Base-by-base conservation (phyloP, 73 alveolate species). In the Stentor coeruleus region DNA sequence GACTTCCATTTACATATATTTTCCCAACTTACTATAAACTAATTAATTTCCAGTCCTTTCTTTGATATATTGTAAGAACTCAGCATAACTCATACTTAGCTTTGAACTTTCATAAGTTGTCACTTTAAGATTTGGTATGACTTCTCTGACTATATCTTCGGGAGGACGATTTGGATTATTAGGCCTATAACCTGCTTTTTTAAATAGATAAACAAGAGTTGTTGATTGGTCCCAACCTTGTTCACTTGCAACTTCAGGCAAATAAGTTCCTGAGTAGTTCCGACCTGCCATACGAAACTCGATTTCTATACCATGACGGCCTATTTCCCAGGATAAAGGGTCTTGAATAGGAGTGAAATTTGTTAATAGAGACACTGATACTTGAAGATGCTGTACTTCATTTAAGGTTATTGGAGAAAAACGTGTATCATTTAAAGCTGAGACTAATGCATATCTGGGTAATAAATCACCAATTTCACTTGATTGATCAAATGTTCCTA, bases 201-300 rank as follows among this genome's bases (percentile, higher is more conserved):
- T 20, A 66, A 66, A 66, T 26, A 66, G 37, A 1, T 66, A 20
- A 2, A 2, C 79, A 20, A 66, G n/a, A 66, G 79, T 66, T 28
- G 1, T 2, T 11, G 79, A 74, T 76, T 93, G 87, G 84, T 92
- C 95, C 98, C 99, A 96, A 31, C 89, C 93, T 84, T 95, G 87
- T 35, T 96, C 98, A 3, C 85, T n/a, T 0, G 99, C 99, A 37
- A 95, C 99, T 82, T 96, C 99, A 20, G 99, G 99, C 41, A 96
- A 88, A 89, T n/a, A 96, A 40, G 99, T 96, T 1, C 97, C 97
- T 14, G 91, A 59, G 75, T 89, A 92, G n/a, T 59, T 58, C n/a
- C 86, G 58, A 28, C 97, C 97, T 14, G 86, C 79, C 3, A 58
- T 95, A n/a, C 76, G 60, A 84, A 95, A 93, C 26, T n/a, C n/a